Evolutionary conservation across 176 grass and related monocot species (phyloP).

Genomic region (Echinochloa phyllopogon): DNA sequence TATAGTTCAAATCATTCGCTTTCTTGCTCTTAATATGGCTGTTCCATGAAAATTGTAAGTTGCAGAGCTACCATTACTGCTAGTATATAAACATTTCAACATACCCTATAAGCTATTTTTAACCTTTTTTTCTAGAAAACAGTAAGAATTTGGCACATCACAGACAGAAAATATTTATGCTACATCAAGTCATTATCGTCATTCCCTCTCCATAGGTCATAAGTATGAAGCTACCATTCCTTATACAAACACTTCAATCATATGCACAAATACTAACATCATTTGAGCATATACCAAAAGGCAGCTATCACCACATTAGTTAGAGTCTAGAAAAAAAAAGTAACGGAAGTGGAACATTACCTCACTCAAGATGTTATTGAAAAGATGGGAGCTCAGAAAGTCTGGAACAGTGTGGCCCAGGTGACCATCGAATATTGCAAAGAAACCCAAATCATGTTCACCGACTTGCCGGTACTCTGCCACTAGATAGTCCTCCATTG

Average conservation of each 20-base stretch:
- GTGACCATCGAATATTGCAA: constrained; percentile 94
- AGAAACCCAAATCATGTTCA: constrained; percentile 73
- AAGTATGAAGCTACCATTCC: constrained; percentile 23
- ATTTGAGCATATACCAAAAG: constrained; percentile 26
- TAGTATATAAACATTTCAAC: constrained; percentile 29
- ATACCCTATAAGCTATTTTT: background rate
- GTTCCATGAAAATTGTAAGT: background rate
- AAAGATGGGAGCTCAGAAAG: constrained; percentile 76
- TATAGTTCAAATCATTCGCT: background rate
- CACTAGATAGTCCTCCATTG: constrained; percentile 91
- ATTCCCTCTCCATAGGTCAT: background rate
- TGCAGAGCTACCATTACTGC: background rate
- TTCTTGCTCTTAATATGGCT: constrained; percentile 27
- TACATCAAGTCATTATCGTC: background rate
- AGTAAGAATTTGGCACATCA: background rate
- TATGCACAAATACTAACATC: background rate
- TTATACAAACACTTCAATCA: constrained; percentile 21
- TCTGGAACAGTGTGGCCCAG: constrained; percentile 82
- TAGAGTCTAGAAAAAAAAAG: background rate
- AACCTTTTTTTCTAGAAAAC: background rate
- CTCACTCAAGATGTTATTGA: constrained; percentile 92
- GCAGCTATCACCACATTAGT: background rate
- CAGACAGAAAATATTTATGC: background rate
- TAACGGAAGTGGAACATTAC: constrained; percentile 52
- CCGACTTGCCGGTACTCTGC: constrained; percentile 81